A percentile compares a stretch with the other conserved stretches of the same genome.
Conservation (phyloP, 768 basidiomycete species). For the Russula earlei region DNA sequence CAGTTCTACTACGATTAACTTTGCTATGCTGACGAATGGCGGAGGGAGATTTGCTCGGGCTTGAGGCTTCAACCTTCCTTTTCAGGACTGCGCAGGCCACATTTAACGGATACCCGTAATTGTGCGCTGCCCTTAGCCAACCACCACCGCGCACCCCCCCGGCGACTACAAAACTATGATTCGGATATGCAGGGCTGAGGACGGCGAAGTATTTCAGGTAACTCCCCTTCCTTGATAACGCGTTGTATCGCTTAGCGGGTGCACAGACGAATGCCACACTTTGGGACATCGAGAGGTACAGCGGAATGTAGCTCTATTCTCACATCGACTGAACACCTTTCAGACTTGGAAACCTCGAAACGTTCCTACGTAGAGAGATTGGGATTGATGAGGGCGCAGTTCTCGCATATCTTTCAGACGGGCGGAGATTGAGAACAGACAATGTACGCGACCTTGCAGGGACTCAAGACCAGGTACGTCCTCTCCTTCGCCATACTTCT, state of each 20-base stretch:
- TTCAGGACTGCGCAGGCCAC: slow-evolving; percentile 4
- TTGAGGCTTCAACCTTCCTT: slow-evolving; percentile 13
- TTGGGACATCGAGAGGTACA: slow-evolving; percentile 68
- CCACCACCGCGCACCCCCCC: background rate
- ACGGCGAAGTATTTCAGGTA: slow-evolving; percentile 32
- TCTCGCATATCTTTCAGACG: slow-evolving; percentile 74
- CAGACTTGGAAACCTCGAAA: slow-evolving; percentile 60
- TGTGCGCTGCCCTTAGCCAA: background rate
- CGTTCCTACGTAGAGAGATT: slow-evolving; percentile 61
- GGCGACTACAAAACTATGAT: slow-evolving; percentile 24
- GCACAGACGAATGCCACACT: slow-evolving; percentile 49
- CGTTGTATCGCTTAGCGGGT: background rate
- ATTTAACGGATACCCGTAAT: background rate
- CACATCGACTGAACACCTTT: slow-evolving; percentile 10
- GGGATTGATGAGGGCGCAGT: slow-evolving; percentile 61
- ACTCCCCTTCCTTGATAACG: background rate
- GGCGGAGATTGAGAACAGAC: slow-evolving; percentile 56
- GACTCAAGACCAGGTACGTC: slow-evolving; percentile 60
- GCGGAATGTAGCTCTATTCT: slow-evolving; percentile 11
- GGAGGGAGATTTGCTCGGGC: too few relatives aligned
- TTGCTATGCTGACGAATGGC: too few relatives aligned
- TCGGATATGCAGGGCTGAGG: slow-evolving; percentile 35
- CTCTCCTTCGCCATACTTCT: background rate
- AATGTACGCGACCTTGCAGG: slow-evolving; percentile 73
- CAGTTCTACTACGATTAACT: too few relatives aligned